These are phyloP conservation scores for Leccinum uliginosum DNA, from an alignment of 768 basidiomycete genomes.

Conservation along the genomic window DNA sequence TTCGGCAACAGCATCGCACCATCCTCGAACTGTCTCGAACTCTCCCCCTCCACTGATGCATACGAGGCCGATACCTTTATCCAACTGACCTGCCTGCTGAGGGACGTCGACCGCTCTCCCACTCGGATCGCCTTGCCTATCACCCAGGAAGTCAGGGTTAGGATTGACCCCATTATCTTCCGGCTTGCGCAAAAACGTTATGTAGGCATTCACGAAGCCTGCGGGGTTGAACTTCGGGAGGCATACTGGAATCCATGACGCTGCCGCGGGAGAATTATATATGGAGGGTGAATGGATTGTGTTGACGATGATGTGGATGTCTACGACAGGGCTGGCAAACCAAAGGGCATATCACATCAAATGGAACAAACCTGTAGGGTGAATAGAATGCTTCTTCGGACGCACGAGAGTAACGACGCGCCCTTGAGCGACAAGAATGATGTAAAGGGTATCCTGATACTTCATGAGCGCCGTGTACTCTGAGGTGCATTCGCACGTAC, in stretches of 20 bases:
- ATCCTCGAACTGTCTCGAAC: constrained; percentile 75
- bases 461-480: neutral
- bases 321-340: constrained; percentile 27
- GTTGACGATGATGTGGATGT: constrained; percentile 90
- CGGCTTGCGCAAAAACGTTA: constrained; percentile 59
- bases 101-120: neutral
- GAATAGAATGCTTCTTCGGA: constrained; percentile 91
- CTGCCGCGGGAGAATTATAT: constrained; percentile 69
- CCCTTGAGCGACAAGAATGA: constrained; percentile 75
- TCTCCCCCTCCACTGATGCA: constrained; percentile 81
- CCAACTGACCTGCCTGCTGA: constrained; percentile 18
- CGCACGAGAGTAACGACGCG: constrained; percentile 83
- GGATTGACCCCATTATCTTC: constrained; percentile 14
- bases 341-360: neutral
- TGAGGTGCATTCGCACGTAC: constrained; percentile 31
- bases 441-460: constrained; percentile 81
- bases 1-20: constrained; percentile 65
- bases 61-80: constrained; percentile 57
- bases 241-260: constrained; percentile 94
- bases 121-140: neutral
- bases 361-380: constrained; percentile 69
- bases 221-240: constrained; percentile 89
- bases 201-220: constrained; percentile 89
- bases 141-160: neutral
- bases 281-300: constrained; percentile 83